Conservation (phyloP, 345 rosid genomes). For the Pistacia vera region DNA sequence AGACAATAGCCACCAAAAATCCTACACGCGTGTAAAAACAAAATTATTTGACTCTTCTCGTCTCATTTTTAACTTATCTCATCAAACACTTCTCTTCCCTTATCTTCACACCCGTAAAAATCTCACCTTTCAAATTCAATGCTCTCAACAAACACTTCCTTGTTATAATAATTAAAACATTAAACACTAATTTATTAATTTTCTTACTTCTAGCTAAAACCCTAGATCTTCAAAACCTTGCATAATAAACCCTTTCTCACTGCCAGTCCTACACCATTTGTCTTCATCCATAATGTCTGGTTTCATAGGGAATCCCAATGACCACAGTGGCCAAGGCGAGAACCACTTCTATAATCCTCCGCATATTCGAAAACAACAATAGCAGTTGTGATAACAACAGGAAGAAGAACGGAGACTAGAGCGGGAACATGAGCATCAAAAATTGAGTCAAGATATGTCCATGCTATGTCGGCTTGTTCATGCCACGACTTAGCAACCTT, state of each 20-base stretch:
- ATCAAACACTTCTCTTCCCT: too few species aligned
- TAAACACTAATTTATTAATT: too few species aligned
- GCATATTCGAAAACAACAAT: conserved; percentile 39
- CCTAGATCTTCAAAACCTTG: background rate
- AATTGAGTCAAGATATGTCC: conserved; percentile 8
- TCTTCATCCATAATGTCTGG: conserved; percentile 36
- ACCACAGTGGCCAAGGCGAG: conserved; percentile 39
- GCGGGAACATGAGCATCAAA: conserved; percentile 34
- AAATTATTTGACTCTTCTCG: background rate
- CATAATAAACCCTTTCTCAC: background rate
- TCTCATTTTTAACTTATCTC: background rate
- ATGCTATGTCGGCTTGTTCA: too few species aligned
- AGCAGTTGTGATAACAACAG: conserved; percentile 44
- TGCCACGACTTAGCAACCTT: too few species aligned
- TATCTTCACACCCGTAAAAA: background rate
- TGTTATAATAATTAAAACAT: too few species aligned
- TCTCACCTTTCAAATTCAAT: background rate
- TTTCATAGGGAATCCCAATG: conserved; percentile 44
- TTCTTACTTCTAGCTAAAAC: too few species aligned
- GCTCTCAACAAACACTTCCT: too few species aligned
- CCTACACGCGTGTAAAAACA: too few species aligned
- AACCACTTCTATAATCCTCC: conserved; percentile 57
- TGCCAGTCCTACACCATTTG: background rate
- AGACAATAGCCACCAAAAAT: too few species aligned
- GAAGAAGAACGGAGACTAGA: conserved; percentile 12